These are phyloP conservation scores for Plasmodium malariae DNA, from an alignment of 169 alveolate genomes.

Conservation along the genomic window DNA sequence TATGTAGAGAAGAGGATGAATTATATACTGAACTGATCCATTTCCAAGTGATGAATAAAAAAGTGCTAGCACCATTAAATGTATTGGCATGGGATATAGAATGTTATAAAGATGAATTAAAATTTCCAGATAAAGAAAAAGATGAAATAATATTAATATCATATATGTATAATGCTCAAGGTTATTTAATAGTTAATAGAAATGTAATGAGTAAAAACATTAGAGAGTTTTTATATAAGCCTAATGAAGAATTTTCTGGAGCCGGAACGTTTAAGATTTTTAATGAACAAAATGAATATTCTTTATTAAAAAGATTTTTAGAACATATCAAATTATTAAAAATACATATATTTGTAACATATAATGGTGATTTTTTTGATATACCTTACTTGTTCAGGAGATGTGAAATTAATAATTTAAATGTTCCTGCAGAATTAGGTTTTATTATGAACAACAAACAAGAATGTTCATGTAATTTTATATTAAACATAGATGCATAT, in stretches of 20 bases:
- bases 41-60: constrained; percentile 79
- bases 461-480: constrained; percentile 90
- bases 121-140: constrained; percentile 97
- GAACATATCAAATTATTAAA: constrained; percentile 80
- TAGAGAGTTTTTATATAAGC: constrained; percentile 96
- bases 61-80: constrained; percentile 90
- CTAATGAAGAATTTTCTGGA: constrained; percentile 95
- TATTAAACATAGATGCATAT: constrained; percentile 97
- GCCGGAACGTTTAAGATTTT: constrained; percentile 84
- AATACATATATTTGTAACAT: constrained; percentile 96
- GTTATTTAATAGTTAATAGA: constrained; percentile 96
- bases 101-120: constrained; percentile 96
- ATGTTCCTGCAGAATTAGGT: constrained; percentile 92
- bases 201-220: constrained; percentile 94
- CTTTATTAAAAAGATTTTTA: constrained; percentile 82
- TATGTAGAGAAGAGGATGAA: constrained; percentile 83
- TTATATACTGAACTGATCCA: constrained; percentile 67
- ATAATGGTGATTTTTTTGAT: constrained; percentile 99
- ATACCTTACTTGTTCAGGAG: constrained; percentile 96
- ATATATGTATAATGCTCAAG: constrained; percentile 96
- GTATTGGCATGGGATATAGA: constrained; percentile 99
- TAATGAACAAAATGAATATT: constrained; percentile 82
- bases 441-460: constrained; percentile 81
- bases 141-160: constrained; percentile 94
- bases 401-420: constrained; percentile 92